These are phyloP conservation scores for Gardenia jasminoides DNA, from an alignment of 257 asterid genomes.

Conservation along the genomic window DNA sequence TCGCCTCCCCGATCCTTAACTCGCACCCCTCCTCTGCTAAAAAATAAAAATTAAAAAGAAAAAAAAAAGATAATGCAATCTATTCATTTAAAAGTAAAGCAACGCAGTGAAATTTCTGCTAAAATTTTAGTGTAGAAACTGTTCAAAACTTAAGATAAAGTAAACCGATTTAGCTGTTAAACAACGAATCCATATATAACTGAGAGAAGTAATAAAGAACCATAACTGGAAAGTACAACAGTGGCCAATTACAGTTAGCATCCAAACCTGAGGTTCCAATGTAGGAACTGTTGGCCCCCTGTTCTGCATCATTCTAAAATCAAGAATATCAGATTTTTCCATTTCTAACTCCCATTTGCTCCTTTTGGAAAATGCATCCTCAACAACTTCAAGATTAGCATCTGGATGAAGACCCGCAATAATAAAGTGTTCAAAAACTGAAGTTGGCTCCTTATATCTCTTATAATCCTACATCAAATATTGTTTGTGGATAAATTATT, in stretches of 20 bases:
- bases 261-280: slow-evolving; percentile 81
- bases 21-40: too few relatives aligned
- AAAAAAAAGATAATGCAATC: too few relatives aligned
- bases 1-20: too few relatives aligned
- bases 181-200: background rate
- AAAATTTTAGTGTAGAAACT: background rate
- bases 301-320: slow-evolving; percentile 35
- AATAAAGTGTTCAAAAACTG: slow-evolving; percentile 84
- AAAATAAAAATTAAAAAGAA: too few relatives aligned
- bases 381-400: slow-evolving; percentile 74
- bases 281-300: slow-evolving; percentile 57
- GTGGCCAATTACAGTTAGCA: slow-evolving; percentile 16
- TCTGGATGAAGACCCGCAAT: slow-evolving; percentile 87
- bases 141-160: background rate
- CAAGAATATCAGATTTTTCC: slow-evolving; percentile 39
- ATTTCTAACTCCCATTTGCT: slow-evolving; percentile 63
- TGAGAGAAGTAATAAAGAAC: background rate
- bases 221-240: background rate
- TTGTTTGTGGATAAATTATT: background rate
- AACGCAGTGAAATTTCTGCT: background rate
- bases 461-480: slow-evolving; percentile 65
- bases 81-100: background rate
- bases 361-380: slow-evolving; percentile 62
- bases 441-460: slow-evolving; percentile 68
- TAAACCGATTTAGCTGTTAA: background rate